Conservation (phyloP, 208 protist genomes). For the Angomonas ambiguus region DNA sequence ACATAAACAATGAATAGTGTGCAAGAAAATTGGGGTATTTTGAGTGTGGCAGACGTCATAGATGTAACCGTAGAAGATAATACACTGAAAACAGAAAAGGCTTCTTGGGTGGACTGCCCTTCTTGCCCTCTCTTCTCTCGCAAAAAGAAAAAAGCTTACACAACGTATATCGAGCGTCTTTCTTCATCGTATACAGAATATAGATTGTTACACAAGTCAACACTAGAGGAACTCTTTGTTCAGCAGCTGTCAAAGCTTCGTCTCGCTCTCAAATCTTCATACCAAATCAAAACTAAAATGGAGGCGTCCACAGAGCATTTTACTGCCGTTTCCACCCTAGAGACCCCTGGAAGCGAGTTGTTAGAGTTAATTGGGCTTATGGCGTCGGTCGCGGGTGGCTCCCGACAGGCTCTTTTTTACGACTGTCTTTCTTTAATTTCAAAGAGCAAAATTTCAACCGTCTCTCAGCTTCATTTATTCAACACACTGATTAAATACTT, state of each 20-base stretch:
- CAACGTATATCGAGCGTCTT: background rate
- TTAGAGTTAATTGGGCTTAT: background rate
- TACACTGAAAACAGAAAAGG: background rate
- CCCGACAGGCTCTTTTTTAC: background rate
- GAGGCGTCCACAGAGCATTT: background rate
- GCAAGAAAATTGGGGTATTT: constrained; percentile 60
- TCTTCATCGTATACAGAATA: background rate
- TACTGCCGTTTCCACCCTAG: background rate
- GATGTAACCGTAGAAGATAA: constrained; percentile 13
- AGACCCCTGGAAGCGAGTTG: background rate
- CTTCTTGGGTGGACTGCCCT: constrained; percentile 6
- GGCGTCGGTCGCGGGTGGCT: background rate
- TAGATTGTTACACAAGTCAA: background rate
- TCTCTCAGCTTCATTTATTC: background rate
- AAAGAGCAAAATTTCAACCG: background rate
- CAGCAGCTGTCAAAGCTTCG: background rate
- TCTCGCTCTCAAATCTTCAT: background rate
- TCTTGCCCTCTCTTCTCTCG: background rate
- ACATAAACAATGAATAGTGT: constrained; percentile 15
- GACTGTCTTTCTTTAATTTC: background rate
- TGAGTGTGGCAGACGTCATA: constrained; percentile 66
- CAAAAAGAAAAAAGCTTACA: background rate
- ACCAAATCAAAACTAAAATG: background rate
- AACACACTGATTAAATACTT: background rate
- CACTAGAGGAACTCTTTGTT: constrained; percentile 5